phyloP scores from a whole-genome alignment of 1,284 basidiomycete species.

The Trichosporon sp. region DNA sequence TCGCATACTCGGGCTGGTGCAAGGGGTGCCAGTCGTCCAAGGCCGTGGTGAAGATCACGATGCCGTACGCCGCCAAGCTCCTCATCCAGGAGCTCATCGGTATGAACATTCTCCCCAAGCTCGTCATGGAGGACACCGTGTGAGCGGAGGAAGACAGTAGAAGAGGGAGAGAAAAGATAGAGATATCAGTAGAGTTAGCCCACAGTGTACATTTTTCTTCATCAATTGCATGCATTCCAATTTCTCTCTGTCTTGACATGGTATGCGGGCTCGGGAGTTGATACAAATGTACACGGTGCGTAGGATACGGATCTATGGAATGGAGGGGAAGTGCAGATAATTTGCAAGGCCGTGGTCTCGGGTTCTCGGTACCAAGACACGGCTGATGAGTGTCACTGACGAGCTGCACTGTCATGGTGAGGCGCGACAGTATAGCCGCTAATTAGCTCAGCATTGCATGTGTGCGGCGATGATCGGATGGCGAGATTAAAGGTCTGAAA shows the following conservation, averaged over 20 bases:
- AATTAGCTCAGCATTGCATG: too few species aligned
- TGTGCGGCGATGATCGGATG: background rate
- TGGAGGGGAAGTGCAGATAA: background rate
- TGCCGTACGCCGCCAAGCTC: constrained; percentile 95
- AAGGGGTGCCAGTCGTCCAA: constrained; percentile 94
- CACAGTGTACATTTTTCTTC: background rate
- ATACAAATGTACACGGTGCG: background rate
- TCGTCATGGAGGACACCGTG: constrained; percentile 61
- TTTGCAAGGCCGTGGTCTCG: too few species aligned
- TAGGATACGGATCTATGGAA: background rate
- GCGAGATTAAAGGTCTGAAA: constrained; percentile 7
- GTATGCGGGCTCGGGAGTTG: background rate
- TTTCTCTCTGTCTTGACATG: background rate
- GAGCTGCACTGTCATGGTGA: too few species aligned
- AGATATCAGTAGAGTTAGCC: background rate
- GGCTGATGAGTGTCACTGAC: too few species aligned
- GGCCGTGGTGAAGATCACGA: constrained; percentile 91
- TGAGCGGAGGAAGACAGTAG: constrained; percentile 6
- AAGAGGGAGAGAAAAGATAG: background rate
- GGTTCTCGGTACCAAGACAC: too few species aligned
- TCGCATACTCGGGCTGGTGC: constrained; percentile 92
- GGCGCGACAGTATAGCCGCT: too few species aligned
- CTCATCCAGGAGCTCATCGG: constrained; percentile 97
- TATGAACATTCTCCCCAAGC: constrained; percentile 84
- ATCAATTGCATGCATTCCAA: background rate